Evolutionary conservation across 371 early-diverging fungal species (phyloP).

Genomic region (Mortierella sp.): DNA sequence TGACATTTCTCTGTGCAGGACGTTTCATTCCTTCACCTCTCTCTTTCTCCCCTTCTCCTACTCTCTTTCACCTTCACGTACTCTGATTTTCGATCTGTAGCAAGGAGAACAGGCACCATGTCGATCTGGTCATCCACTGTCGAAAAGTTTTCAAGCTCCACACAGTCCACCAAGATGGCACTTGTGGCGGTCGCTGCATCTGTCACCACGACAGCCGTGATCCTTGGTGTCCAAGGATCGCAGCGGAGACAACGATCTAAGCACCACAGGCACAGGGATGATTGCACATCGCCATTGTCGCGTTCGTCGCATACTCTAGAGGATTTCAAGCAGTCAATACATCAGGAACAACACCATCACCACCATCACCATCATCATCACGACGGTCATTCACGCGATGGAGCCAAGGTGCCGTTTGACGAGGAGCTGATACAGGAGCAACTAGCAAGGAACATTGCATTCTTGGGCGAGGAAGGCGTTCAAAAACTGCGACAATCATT

Average conservation of each 20-base stretch:
- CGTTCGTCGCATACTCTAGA: not conserved
- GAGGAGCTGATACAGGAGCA: slow-evolving; percentile 44
- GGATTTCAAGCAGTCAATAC: not conserved
- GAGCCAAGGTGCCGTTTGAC: slow-evolving; percentile 18
- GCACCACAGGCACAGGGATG: slow-evolving; percentile 14
- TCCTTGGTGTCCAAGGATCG: slow-evolving; percentile 37
- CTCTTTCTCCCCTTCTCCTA: too few relatives aligned
- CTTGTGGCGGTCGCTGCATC: slow-evolving; percentile 40
- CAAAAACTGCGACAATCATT: slow-evolving; percentile 42
- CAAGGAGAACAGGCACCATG: too few relatives aligned
- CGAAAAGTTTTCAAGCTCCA: slow-evolving; percentile 12
- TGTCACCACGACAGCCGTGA: slow-evolving; percentile 31
- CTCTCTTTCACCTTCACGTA: too few relatives aligned
- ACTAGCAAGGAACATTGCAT: slow-evolving; percentile 41
- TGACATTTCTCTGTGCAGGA: too few relatives aligned
- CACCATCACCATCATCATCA: not conserved
- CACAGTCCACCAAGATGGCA: slow-evolving; percentile 37
- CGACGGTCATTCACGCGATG: not conserved
- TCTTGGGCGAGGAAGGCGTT: slow-evolving; percentile 44
- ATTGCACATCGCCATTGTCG: not conserved
- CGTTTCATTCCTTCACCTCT: too few relatives aligned
- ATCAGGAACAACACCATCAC: not conserved
- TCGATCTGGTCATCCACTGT: slow-evolving; percentile 10
- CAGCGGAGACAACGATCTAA: slow-evolving; percentile 16
- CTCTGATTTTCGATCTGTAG: too few relatives aligned